Evolutionary conservation across 2,329 filamentous ascomycete species (phyloP).

Genomic region (Ambrosiella beaveri): DNA sequence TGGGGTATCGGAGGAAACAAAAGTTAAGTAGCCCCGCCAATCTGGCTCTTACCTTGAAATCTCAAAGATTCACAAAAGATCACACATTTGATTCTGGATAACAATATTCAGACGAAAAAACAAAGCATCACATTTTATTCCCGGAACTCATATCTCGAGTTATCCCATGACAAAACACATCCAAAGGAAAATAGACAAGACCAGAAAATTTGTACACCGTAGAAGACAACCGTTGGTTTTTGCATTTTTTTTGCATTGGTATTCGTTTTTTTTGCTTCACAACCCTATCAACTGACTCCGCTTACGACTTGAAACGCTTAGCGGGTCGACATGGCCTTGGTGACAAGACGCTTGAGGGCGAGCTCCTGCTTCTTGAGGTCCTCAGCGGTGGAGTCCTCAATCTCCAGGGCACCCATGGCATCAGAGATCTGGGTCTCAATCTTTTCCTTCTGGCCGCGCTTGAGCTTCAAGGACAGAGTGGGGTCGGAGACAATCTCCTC

Average conservation of each 20-base stretch:
- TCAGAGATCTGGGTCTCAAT: slow-evolving; percentile 94
- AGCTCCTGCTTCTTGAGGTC: slow-evolving; percentile 99
- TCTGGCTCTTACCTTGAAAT: neutral
- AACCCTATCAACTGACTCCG: slow-evolving; percentile 11
- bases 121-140: slow-evolving; percentile 22
- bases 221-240: slow-evolving; percentile 6
- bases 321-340: slow-evolving; percentile 91
- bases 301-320: slow-evolving; percentile 29
- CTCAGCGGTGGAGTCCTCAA: slow-evolving; percentile 78
- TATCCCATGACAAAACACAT: slow-evolving; percentile 18
- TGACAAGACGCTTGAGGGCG: slow-evolving; percentile 90
- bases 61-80: neutral
- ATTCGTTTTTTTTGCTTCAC: slow-evolving; percentile 5
- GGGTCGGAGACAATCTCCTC: slow-evolving; percentile 99
- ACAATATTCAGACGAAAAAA: slow-evolving; percentile 17
- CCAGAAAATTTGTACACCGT: slow-evolving; percentile 5
- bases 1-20: neutral
- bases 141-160: slow-evolving; percentile 18
- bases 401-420: slow-evolving; percentile 92
- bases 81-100: neutral
- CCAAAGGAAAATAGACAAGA: slow-evolving; percentile 14
- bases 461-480: slow-evolving; percentile 87
- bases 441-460: slow-evolving; percentile 99
- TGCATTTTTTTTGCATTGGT: slow-evolving; percentile 8
- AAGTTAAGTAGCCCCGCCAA: neutral